phyloP scores from a whole-genome alignment of 768 basidiomycete species.

The Clavaria fumosa region DNA sequence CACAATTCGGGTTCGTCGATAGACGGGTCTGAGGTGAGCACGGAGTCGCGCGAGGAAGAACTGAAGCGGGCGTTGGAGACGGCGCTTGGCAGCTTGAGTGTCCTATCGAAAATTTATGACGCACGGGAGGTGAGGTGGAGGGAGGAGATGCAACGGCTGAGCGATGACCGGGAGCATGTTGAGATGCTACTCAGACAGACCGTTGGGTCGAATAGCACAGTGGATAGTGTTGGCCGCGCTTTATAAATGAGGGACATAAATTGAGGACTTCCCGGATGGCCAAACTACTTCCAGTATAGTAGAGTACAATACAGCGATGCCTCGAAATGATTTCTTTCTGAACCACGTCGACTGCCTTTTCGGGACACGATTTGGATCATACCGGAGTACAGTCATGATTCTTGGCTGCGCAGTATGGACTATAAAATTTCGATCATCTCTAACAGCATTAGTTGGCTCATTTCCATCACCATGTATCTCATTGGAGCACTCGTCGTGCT shows the following conservation, averaged over 20 bases:
- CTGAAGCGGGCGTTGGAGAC: constrained; percentile 53
- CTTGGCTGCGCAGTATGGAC: too few species aligned
- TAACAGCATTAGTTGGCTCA: too few species aligned
- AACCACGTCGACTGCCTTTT: too few species aligned
- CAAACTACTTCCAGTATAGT: too few species aligned
- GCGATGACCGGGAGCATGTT: constrained; percentile 52
- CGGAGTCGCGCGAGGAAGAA: constrained; percentile 43
- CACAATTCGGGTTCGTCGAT: constrained; percentile 25
- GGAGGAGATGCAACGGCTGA: constrained; percentile 51
- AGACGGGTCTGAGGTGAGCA: constrained; percentile 41
- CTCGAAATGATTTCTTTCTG: too few species aligned
- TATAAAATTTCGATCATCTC: too few species aligned
- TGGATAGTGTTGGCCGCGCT: too few species aligned
- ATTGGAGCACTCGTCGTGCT: neutral
- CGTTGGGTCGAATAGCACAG: constrained; percentile 24
- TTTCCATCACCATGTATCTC: neutral
- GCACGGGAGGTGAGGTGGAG: constrained; percentile 53
- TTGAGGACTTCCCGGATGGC: too few species aligned
- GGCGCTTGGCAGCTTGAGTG: constrained; percentile 48
- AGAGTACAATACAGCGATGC: too few species aligned
- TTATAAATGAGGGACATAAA: too few species aligned
- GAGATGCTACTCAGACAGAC: constrained; percentile 53
- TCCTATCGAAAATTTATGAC: constrained; percentile 50
- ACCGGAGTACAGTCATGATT: too few species aligned
- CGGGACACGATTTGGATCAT: too few species aligned